A percentile compares a stretch with the other conserved stretches of the same genome.
These are phyloP conservation scores for Starmerella sirachaensis DNA, from an alignment of 805 yeast species.

Conservation along the genomic window DNA sequence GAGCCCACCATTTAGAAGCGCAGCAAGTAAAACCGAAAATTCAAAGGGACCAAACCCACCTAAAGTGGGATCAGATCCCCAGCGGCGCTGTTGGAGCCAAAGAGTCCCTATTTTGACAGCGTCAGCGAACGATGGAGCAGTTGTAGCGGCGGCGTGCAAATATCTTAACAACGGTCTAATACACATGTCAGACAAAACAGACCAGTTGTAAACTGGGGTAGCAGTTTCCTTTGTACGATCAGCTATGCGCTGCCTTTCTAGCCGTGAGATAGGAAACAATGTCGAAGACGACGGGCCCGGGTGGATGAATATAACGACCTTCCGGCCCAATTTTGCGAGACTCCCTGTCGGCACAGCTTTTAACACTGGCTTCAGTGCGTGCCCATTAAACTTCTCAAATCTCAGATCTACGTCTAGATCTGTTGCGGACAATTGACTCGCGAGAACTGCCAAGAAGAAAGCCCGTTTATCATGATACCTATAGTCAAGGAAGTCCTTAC, in stretches of 20 bases:
- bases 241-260: constrained; percentile 70
- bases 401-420: constrained; percentile 40
- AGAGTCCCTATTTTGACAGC: constrained; percentile 78
- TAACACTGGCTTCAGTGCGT: constrained; percentile 62
- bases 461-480: constrained; percentile 83
- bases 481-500: constrained; percentile 82
- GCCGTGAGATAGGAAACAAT: constrained; percentile 59
- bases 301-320: constrained; percentile 57
- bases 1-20: constrained; percentile 67
- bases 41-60: constrained; percentile 89
- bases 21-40: constrained; percentile 69
- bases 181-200: constrained; percentile 57
- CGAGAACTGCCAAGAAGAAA: constrained; percentile 69
- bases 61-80: constrained; percentile 43
- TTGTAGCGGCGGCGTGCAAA: constrained; percentile 51
- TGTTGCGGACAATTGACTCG: constrained; percentile 29
- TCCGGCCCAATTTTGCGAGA: constrained; percentile 24
- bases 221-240: constrained; percentile 43
- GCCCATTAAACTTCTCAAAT: constrained; percentile 65
- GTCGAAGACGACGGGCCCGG: constrained; percentile 57
- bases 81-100: constrained; percentile 85
- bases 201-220: constrained; percentile 79
- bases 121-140: constrained; percentile 59
- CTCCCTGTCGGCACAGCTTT: constrained; percentile 32
- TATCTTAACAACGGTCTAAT: constrained; percentile 61